Evolutionary conservation across 805 yeast species (phyloP), one percentile per base, ranked within the genome.

Genomic region (Candida yuanshanica): DNA sequence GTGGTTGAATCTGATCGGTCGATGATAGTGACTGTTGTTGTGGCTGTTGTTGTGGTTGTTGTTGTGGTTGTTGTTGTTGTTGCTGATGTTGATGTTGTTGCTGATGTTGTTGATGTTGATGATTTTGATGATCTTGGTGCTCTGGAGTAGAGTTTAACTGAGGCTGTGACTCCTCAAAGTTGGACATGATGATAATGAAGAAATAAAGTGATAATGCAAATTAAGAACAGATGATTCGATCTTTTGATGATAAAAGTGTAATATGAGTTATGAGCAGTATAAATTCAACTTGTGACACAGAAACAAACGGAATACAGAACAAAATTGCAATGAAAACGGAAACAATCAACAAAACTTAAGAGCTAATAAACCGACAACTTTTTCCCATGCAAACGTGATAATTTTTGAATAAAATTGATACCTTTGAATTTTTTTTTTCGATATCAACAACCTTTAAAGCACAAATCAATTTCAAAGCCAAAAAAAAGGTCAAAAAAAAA

Each of bases 1-100:
- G 55, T 27, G 46, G 38, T 22, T 36, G 47, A 17, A 37, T 26
- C n/a, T 40, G 42, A 17, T 35, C 38, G 12, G 29, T 12, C 3
- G 37, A 29, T 16, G 17, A 14, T 16, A 24, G 37, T 11, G 23
- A 20, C 10, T n/a, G 37, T 12, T 20, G 24, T 14, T 33, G n/a
- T 14, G 9, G 35, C 35, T 33, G 35, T n/a, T 33, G 36, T 25
- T 33, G 36, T 21, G 20, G 36, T 14, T 27, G 32, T 14, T 27
- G 33, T 32, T 32, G 35, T 4, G 23, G 16, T 25, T 36, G 29
- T 3, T 23, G 25, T n/a, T n/a, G n/a, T n/a, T n/a, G n/a, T n/a
- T n/a, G n/a, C n/a, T n/a, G n/a, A n/a, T n/a, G n/a, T n/a, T n/a
- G n/a, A n/a, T n/a, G n/a, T n/a, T n/a, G n/a, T n/a, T n/a, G n/a